Percentiles rank a stretch among this genome's conserved stretches.
phyloP scores from a whole-genome alignment of 805 yeast species.

The Metschnikowia lochheadii region DNA sequence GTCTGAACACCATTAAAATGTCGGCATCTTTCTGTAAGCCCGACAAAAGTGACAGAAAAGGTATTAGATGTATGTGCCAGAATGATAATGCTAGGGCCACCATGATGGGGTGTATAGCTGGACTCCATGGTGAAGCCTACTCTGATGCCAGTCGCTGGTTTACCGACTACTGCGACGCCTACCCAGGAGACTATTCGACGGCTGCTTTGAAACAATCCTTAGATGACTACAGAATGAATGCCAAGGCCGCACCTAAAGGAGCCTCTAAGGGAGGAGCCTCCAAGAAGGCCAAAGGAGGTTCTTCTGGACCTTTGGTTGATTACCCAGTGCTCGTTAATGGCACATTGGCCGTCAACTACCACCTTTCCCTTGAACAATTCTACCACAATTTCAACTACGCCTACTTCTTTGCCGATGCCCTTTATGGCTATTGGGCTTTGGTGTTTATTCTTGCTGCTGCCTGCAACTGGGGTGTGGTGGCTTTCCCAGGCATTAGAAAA shows the following conservation, averaged over 20 bases:
- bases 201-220: not conserved
- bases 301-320: constrained; percentile 4
- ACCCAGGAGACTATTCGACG: not conserved
- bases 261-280: not conserved
- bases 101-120: constrained; percentile 6
- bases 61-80: constrained; percentile 4
- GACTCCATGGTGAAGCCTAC: not conserved
- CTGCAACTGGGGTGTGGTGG: constrained; percentile 14
- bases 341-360: constrained; percentile 2
- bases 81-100: constrained; percentile 7
- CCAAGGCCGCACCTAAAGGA: not conserved
- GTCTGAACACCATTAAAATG: not conserved
- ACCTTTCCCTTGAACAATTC: constrained; percentile 4
- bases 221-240: not conserved
- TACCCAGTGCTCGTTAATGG: constrained; percentile 9
- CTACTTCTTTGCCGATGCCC: constrained; percentile 10
- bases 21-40: not conserved
- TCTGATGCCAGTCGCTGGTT: not conserved
- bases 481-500: constrained; percentile 12
- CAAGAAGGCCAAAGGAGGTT: not conserved
- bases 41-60: not conserved
- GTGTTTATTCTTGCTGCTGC: constrained; percentile 12
- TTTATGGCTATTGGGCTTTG: constrained; percentile 14
- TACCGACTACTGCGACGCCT: not conserved
- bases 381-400: constrained; percentile 12